Evolutionary conservation across 1,284 basidiomycete species (phyloP), one percentile per base, ranked within the genome.

Genomic region (Termitomyces sp.): DNA sequence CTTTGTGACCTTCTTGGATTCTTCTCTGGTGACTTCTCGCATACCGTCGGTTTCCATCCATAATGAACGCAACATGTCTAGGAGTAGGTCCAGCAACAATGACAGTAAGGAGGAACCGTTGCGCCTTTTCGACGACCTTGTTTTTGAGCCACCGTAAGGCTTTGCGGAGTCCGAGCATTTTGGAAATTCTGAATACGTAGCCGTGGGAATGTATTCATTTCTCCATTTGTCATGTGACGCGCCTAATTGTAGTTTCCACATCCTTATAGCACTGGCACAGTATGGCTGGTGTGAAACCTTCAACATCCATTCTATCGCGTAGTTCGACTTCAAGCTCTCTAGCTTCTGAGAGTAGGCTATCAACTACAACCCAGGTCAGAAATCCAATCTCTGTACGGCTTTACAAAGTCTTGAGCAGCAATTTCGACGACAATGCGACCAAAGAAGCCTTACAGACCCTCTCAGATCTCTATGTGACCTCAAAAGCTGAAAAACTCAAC

Each of bases 1-100:
- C 86, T 5, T 80, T 74, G 70, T 99, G 97, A 0, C 97, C 96
- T 56, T 91, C 76, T 33, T 77, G 73, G 8, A 92, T 80, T 31
- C 79, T 70, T 66, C 84, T 80, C 5, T 86, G 81, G 19, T 82
- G 75, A 59, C 70, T 76, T n/a, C 90, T 79, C 0, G 97, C 96
- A 68, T 92, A 98, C 5, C 97, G 80, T 50, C 97, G 78, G 70
- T 99, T 99, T 4, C 97, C 97, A 65, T 99, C 97, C 94, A 99
- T 97, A 36, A 98, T 90, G 67, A 99, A 96, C 2, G 91, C 95
- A 41, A 99, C 82, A 75, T 99, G 97, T 41, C 78, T 72, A 0
- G 97, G 97, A 19, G 97, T 79, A 1, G 97, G 96, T 0, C 95
- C 96, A 5, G 86, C 76, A 0, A 86, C 75, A 38, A 95, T 78